Percentiles rank a stretch among this genome's conserved stretches.
Conservation (phyloP, 805 yeast species). For the Groenewaldozyma tartarivorans region DNA sequence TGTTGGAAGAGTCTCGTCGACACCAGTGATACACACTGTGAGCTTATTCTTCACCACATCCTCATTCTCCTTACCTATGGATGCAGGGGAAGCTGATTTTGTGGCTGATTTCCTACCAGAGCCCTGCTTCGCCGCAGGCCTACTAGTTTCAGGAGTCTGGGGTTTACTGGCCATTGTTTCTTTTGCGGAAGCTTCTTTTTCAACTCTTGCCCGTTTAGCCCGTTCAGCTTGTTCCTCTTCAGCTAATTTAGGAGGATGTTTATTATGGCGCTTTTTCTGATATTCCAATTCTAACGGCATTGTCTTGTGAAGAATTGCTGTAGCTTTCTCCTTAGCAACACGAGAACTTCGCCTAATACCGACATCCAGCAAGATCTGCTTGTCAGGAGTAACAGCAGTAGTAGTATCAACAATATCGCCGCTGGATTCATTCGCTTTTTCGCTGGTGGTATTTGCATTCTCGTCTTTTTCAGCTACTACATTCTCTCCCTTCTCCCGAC, state of each 20-base stretch:
- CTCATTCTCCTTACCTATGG: not conserved
- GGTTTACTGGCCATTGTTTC: not conserved
- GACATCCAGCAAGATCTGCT: not conserved
- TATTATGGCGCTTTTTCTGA: conserved; percentile 43
- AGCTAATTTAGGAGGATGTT: conserved; percentile 31
- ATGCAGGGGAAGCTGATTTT: conserved; percentile 1
- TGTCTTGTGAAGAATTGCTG: conserved; percentile 52
- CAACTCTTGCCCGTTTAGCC: not conserved
- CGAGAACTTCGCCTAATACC: conserved; percentile 11
- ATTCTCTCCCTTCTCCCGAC: conserved; percentile 3
- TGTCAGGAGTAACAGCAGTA: not conserved
- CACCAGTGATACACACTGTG: conserved; percentile 21
- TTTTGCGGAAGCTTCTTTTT: not conserved
- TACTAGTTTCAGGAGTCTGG: not conserved
- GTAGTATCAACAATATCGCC: not conserved
- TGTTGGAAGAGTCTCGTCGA: conserved; percentile 16
- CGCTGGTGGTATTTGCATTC: not conserved
- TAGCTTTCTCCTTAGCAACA: conserved; percentile 58
- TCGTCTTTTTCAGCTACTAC: conserved; percentile 5
- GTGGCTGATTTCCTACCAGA: conserved; percentile 1
- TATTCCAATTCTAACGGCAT: conserved; percentile 60
- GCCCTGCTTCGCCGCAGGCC: not conserved
- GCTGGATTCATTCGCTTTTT: too few relatives aligned
- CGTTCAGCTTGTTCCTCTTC: conserved; percentile 24
- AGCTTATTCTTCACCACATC: not conserved